Evolutionary conservation across 192 early-diverging fungal species (phyloP).

Genomic region (Nowakowskiella sp.): DNA sequence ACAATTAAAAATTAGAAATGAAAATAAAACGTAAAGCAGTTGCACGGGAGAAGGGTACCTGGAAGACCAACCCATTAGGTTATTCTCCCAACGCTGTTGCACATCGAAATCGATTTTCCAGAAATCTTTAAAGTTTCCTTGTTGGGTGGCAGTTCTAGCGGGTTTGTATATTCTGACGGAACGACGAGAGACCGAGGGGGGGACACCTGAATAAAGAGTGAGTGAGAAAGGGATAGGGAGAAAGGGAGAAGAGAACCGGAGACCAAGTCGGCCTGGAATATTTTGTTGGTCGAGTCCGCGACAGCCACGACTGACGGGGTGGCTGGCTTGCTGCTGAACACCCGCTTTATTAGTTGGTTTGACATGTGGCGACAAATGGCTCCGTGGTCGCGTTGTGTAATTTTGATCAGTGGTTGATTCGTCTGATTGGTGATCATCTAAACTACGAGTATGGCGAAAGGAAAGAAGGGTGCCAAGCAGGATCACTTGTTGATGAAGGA

Average conservation of each 20-base stretch:
- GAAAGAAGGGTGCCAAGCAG: constrained; percentile 34
- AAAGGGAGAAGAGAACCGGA: no score
- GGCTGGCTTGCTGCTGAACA: no score
- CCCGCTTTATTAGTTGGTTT: no score
- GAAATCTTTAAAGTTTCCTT: constrained; percentile 63
- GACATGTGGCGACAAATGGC: no score
- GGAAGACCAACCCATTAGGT: constrained; percentile 86
- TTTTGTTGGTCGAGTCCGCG: no score
- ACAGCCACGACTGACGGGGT: no score
- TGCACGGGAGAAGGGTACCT: constrained; percentile 36
- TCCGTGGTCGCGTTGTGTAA: no score
- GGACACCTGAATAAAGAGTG: constrained; percentile 44
- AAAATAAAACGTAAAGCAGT: neutral
- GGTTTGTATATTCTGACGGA: constrained; percentile 81
- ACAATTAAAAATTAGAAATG: constrained; percentile 10
- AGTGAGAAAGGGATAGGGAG: no score
- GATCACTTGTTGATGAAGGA: constrained; percentile 41
- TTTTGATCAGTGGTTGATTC: no score
- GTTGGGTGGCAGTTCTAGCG: constrained; percentile 77
- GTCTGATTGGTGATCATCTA: no score
- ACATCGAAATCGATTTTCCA: constrained; percentile 93
- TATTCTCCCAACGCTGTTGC: constrained; percentile 84
- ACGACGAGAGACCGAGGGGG: constrained; percentile 49
- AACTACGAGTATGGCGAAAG: no score
- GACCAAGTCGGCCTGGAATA: no score